Base-by-base conservation (phyloP, 164 flowering plant genomes). In the Taxillus chinensis region DNA sequence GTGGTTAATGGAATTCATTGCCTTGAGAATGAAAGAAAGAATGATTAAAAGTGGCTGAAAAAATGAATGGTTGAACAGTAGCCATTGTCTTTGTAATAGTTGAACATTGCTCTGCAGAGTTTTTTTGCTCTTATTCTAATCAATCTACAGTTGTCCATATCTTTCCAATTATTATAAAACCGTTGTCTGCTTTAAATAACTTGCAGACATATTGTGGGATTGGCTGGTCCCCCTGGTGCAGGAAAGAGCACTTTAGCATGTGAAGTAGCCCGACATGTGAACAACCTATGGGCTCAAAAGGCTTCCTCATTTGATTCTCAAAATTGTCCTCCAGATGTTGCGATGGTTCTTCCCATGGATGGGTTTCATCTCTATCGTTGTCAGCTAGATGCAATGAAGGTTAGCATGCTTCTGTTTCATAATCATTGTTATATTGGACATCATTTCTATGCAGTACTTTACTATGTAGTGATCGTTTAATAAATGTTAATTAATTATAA, bases 151-250 rank as follows among this genome's bases (percentile, higher is more conserved):
- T 48, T 48, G 13, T 7, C 9, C 9, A 8, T 7, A 9, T 43
- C 51, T 48, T 3, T 11, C 10, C 13, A 48, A 48, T 8, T 3
- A 48, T 8, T 48, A 48, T 48, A 27, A 27, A 27, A 27, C 46
- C 46, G 2, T 43, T 9, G 45, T 8, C 5, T 43, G 46, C 46
- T 16, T 8, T 8, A 27, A 9, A 57, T 54, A 16, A 62, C 58
- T 41, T 76, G 64, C 74, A 90, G 97, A 78, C 62, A 69, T 71
- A 84, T 90, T 63, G 85, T 93, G 41, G 97, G 93, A 58, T 63
- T 93, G 69, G 97, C 89, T 80, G 96, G 97, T 61, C 87, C 97
- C 53, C 99, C 99, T 73, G 99, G 99, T 71, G 85, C 95, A 71
- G 99, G 99, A 51, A 93, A 93, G 81, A 77, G 77, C 69, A 90